Evolutionary conservation across 192 early-diverging fungal species (phyloP), one percentile per base, ranked within the genome.

Genomic region (Umbelopsis sp.): DNA sequence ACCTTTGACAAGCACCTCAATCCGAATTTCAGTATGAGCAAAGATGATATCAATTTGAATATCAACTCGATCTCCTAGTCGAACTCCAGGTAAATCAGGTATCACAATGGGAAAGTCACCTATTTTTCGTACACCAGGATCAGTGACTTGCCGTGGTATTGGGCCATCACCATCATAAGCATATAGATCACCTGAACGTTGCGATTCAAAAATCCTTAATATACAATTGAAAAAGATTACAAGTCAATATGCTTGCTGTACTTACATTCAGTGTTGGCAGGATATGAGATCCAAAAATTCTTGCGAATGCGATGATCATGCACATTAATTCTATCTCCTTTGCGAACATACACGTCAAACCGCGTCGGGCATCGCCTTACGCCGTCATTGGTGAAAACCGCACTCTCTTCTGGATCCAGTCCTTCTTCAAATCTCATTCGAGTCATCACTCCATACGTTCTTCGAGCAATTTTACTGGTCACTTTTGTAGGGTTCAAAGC

Each of bases 81-180:
- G 70, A 2, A 77, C 78, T 5, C 76, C 74, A 1, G 71, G 74
- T 27, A 83, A 71, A 35, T 72, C 52, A 2, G 81, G 78, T 67
- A 83, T 83, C 12, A 68, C 72, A 46, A 83, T 75, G 47, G 77
- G 78, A 45, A 83, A 83, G n/a, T 83, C 78, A 0, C 76, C 81
- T 68, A 83, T 78, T 58, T 80, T 79, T 66, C 72, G 71, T 13
- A 83, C 74, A 2, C 78, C 81, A 1, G 73, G 73, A 30, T 80
- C 78, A n/a, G 75, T 80, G 16, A 83, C 77, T 46, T 83, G 75
- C 53, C 76, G 75, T 10, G 81, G 81, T 46, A 71, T 68, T 37
- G 70, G 67, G n/a, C 53, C 70, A 44, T 82, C 80, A 21, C 71
- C 71, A 35, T 78, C 74, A 35, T 78, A 78, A 8, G 77, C 77